These are phyloP conservation scores for Populus pruinosa DNA, from an alignment of 345 rosid species.

Conservation along the genomic window DNA sequence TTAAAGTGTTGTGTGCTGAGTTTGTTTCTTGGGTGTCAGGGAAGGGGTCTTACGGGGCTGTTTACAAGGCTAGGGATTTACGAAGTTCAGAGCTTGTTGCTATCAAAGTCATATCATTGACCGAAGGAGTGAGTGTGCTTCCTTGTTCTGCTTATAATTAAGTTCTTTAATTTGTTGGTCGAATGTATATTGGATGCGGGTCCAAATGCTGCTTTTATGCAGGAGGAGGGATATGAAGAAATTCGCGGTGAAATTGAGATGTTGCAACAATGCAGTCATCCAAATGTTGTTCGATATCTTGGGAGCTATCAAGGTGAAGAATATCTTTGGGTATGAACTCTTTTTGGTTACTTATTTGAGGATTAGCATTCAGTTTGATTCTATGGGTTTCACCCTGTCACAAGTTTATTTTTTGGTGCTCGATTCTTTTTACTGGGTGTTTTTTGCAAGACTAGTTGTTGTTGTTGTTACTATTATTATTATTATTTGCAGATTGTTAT, in stretches of 20 bases:
- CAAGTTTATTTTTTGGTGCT: not conserved
- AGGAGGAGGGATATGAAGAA: constrained; percentile 99
- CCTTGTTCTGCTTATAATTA: constrained; percentile 6
- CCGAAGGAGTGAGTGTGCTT: constrained; percentile 68
- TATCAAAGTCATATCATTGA: constrained; percentile 85
- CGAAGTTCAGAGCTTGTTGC: constrained; percentile 96
- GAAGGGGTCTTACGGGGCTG: constrained; percentile 97
- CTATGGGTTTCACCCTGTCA: constrained; percentile 7
- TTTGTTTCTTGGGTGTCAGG: constrained; percentile 48
- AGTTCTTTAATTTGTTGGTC: not conserved
- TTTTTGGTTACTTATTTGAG: not conserved
- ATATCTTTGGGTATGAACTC: constrained; percentile 69
- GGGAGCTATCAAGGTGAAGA: constrained; percentile 99
- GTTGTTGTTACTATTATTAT: not conserved
- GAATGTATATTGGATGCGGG: constrained; percentile 4
- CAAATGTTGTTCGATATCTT: constrained; percentile 90
- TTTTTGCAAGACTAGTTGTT: constrained; percentile 12
- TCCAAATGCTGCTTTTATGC: constrained; percentile 17
- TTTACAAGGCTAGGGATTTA: constrained; percentile 92
- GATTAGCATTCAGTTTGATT: not conserved
- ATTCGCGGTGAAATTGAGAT: constrained; percentile 98
- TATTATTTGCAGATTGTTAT: constrained; percentile 85
- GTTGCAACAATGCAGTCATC: constrained; percentile 97
- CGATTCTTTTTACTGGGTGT: not conserved
- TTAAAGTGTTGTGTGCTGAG: not conserved